These are phyloP conservation scores for Saccharomycopsis crataegensis DNA, from an alignment of 1,139 yeast species.

Conservation along the genomic window DNA sequence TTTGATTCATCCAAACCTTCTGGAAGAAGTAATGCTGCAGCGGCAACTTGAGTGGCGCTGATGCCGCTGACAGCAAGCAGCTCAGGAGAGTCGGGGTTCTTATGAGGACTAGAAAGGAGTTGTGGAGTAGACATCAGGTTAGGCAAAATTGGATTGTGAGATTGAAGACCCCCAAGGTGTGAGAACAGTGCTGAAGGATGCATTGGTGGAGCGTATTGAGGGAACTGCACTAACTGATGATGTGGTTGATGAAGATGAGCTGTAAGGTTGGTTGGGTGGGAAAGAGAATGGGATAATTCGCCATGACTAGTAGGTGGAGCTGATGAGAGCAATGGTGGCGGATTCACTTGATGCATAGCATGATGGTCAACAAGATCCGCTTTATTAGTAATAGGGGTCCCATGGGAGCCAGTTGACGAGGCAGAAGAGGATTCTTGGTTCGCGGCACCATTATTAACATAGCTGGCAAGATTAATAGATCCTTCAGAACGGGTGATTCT, in stretches of 20 bases:
- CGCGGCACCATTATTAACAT: not conserved
- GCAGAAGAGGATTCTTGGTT: no score
- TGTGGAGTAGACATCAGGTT: not conserved
- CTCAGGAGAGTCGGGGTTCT: not conserved
- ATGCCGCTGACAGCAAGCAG: not conserved
- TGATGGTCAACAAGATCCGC: no score
- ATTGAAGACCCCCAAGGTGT: no score
- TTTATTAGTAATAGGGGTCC: no score
- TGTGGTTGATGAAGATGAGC: not conserved
- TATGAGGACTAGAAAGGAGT: not conserved
- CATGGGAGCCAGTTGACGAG: no score
- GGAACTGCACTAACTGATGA: not conserved
- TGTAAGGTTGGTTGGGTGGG: constrained; percentile 4
- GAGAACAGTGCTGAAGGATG: no score
- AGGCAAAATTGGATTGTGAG: not conserved
- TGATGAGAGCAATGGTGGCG: not conserved
- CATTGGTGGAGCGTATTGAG: no score
- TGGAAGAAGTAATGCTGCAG: constrained; percentile 13
- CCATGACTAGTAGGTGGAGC: not conserved
- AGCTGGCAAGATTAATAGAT: constrained; percentile 23
- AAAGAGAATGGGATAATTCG: constrained; percentile 2
- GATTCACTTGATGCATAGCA: no score
- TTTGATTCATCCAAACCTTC: constrained; percentile 18
- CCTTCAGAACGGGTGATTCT: constrained; percentile 24
- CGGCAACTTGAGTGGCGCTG: constrained; percentile 1